Evolutionary conservation across 306 rosid genomes (phyloP).

Genomic region (Citrullus amarus): DNA sequence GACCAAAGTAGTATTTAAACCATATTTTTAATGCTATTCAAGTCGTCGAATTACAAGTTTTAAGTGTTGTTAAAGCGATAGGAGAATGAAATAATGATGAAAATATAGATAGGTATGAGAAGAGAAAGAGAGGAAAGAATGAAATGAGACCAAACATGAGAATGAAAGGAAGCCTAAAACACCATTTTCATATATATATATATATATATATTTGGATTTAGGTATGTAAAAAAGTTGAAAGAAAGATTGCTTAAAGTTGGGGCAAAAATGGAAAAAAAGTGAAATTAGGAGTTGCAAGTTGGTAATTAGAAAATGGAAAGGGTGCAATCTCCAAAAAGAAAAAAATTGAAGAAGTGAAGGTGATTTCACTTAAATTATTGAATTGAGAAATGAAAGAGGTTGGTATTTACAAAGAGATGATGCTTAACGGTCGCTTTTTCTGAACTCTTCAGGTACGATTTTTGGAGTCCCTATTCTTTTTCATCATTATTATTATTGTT

Average conservation of each 20-base stretch:
- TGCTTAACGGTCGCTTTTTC: conserved; percentile 30
- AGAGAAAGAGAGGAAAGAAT: not conserved
- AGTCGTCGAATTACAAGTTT: not conserved
- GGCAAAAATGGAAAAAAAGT: conserved; percentile 19
- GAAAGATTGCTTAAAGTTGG: conserved; percentile 1
- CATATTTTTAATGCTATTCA: too few relatives aligned
- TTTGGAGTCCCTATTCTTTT: not conserved
- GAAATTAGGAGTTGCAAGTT: conserved; percentile 15
- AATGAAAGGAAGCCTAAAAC: not conserved
- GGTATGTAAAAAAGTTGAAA: not conserved
- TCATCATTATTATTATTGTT: not conserved
- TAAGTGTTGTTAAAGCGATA: not conserved
- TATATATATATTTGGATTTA: not conserved
- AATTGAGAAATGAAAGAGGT: not conserved
- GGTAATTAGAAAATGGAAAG: not conserved
- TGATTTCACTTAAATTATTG: conserved; percentile 1
- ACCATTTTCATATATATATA: not conserved
- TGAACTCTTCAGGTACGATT: not conserved
- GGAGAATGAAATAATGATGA: not conserved
- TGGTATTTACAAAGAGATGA: conserved; percentile 12
- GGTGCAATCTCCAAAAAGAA: not conserved
- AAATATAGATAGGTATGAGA: not conserved
- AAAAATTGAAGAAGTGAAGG: not conserved
- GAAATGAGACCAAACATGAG: not conserved
- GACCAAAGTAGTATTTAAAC: too few relatives aligned